Evolutionary conservation across 306 rosid genomes (phyloP), one percentile per base, ranked within the genome.

Genomic region (Calophaca sinica): DNA sequence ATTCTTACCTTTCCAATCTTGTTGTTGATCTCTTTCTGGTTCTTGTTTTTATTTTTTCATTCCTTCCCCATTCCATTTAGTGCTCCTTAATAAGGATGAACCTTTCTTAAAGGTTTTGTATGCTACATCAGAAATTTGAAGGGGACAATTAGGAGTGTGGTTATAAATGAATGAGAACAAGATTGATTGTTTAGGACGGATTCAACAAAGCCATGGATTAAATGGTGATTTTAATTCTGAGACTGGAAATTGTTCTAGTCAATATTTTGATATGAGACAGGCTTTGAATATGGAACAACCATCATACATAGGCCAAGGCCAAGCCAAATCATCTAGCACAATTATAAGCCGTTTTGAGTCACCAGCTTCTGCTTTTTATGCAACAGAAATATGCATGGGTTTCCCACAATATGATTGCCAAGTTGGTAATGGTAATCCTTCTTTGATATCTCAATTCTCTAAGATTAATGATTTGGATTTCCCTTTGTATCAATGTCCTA

Each of bases 361-460:
- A 4, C 97, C 91, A 1, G 68, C 87, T 77, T 87, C 89, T 3
- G 88, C 93, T 41, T 90, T 90, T 57, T 88, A 80, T 51, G 93
- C 96, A 32, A 73, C 96, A 9, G 97, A 91, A 72, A 80, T 80
- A 10, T 87, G 72, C 82, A 93, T 90, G 98, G 88, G 96, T 15
- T 82, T 93, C 52, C 85, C 87, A 29, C 88, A 77, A 52, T 76
- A 87, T 77, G 87, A 90, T 38, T 70, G 63, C 76, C 87, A 75
- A 76, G 66, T 48, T 75, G 78, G 67, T 69, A 49, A 49, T 11
- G 29, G 14, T 41, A 74, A 44, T 38, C 70, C 84, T 49, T 48
- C 83, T 81, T 71, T 67, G 67, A 12, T 31, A 13, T 57, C 83
- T 70, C 83, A 78, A 0, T 68, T 72, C 53, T 72, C 89, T 41